Base-by-base conservation (phyloP, 2,329 filamentous ascomycete species). In the Diaporthe eres region DNA sequence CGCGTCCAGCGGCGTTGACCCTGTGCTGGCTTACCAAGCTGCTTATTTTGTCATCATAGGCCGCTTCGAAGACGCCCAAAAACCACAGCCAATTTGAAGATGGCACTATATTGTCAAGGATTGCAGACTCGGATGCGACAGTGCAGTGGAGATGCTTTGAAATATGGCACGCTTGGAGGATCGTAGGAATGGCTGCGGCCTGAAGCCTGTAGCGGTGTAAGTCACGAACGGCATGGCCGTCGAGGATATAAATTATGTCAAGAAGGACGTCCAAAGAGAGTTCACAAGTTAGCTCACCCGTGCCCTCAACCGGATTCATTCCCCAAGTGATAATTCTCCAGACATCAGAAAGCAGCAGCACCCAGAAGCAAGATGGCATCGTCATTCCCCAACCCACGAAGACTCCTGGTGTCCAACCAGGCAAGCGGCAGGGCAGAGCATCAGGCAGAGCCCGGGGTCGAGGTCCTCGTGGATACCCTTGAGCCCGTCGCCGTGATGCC, bases 381-480 rank as follows among this genome's bases (percentile, higher is more conserved):
- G n/a, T 28, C 74, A 7, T 49, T 75, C 1, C 67, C 68, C 44
- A 47, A 49, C 31, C 74, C 58, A 15, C 71, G 42, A 51, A 34
- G 74, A 10, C 55, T 75, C 28, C n/a, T 61, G 44, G 55, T 75
- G 2, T 72, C 74, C 39, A 72, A 67, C 68, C 31, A 67, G 28
- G 22, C 39, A 58, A 3, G 15, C 4, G 37, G 39, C 44, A 49
- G 9, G 19, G n/a, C 31, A 12, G 31, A 10, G 19, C 8, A 44
- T 19, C 55, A 70, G 15, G 42, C 44, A 12, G 74, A 76, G 39
- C 71, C 74, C 15, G 74, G 60, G 7, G 74, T 73, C 15, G 61
- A 74, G 15, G 47, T 68, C 22, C 28, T 73, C 39, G 74, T 70
- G 22, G 39, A 75, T 34, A 67, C 37, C 12, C 61, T 74, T 39